Evolutionary conservation across 129 eudicot species (phyloP), one percentile per base, ranked within the genome.

Genomic region (Flaveria bidentis): DNA sequence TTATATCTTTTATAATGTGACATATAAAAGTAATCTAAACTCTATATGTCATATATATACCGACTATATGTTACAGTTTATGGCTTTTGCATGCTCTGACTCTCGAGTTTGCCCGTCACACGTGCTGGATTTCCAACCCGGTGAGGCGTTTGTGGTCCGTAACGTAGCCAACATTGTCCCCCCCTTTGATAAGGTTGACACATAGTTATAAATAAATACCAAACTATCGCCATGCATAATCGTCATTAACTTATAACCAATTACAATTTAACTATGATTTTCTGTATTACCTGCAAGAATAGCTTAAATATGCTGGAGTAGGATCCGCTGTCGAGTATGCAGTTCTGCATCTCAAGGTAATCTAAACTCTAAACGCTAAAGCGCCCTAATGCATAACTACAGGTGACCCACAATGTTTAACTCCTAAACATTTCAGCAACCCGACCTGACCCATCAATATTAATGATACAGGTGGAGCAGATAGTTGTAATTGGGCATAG

Each of bases 21-120:
- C 25, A 23, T 23, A 23, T 23, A 23, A 23, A 23, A 23, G 25
- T 23, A 0, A 23, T 23, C 25, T 23, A 23, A 23, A 23, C 25
- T 23, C 25, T 23, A 23, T 23, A 23, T 23, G 25, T 23, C 25
- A 23, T 5, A 44, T 17, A 69, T 28, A 2, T 76, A 49, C 42
- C 30, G 9, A 1, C 69, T 69, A 25, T 30, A 15, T 52, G 52
- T 16, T 44, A 28, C 97, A 93, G 98, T 93, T 77, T 39, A 91
- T 95, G 99, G 89, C 91, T 71, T 91, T 95, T 25, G 97, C 99
- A 1, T 95, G 99, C 86, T 87, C 99, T 1, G 99, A 95, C 79
- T 95, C 99, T 0, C 92, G 99, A 30, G 99, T 95, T 65, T 95
- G 99, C 81, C 97, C 99, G 13, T n/a, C n/a, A n/a, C n/a, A n/a